phyloP scores from a whole-genome alignment of 176 grass and related monocot species.

The Hordeum vulgare region DNA sequence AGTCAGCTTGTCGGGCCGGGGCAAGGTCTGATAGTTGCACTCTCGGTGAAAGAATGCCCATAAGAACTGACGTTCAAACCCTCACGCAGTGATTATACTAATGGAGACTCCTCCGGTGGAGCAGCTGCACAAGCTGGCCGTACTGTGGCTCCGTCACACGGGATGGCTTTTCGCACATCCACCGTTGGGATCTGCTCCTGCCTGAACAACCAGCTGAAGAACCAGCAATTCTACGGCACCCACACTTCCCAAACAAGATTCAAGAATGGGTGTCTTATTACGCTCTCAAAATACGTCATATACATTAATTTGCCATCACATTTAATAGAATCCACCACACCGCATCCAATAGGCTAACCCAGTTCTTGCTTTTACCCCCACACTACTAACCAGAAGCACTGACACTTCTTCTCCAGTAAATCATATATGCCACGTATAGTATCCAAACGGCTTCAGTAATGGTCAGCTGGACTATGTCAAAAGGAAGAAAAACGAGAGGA shows the following conservation, averaged over 20 bases:
- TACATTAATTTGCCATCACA: neutral
- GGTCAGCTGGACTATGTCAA: neutral
- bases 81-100: neutral
- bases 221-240: neutral
- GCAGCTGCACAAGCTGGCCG: neutral
- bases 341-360: neutral
- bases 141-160: neutral
- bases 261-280: neutral
- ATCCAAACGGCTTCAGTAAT: conserved; percentile 16
- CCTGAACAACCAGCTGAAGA: neutral
- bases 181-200: neutral
- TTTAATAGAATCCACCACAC: neutral
- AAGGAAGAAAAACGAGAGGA: conserved; percentile 14
- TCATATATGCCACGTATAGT: conserved; percentile 4
- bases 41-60: neutral
- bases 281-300: neutral
- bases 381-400: neutral
- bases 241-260: conserved; percentile 2
- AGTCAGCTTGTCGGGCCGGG: neutral
- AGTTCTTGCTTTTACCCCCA: neutral
- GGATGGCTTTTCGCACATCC: neutral
- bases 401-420: neutral
- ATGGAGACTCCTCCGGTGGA: neutral
- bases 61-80: neutral
- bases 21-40: neutral